Conservation (phyloP, 306 rosid species). For the Erythrophleum fordii region DNA sequence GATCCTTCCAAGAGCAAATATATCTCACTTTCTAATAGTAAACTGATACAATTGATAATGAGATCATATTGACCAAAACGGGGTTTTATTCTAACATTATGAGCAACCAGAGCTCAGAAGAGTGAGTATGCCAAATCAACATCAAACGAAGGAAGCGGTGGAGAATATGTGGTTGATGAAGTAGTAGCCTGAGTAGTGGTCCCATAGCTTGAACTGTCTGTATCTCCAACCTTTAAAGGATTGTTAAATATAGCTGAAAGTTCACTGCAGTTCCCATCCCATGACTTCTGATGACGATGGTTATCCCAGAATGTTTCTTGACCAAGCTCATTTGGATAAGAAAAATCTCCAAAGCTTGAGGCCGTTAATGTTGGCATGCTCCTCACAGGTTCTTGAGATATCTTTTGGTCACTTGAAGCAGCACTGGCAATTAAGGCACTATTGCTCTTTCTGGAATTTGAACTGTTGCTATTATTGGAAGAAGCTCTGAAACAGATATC, state of each 20-base stretch:
- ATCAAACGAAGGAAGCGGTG: constrained; percentile 61
- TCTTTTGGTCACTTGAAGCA: constrained; percentile 35
- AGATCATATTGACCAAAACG: not conserved
- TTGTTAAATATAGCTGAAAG: constrained; percentile 64
- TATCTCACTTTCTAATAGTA: not conserved
- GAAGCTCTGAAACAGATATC: constrained; percentile 80
- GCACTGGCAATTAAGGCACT: not conserved
- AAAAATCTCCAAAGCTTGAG: constrained; percentile 45
- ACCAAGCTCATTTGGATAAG: constrained; percentile 51
- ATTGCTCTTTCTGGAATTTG: constrained; percentile 41
- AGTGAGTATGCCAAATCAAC: constrained; percentile 68
- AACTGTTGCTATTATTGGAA: not conserved
- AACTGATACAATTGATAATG: not conserved
- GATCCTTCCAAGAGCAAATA: not conserved
- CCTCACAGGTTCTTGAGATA: constrained; percentile 40
- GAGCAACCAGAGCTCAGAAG: constrained; percentile 42
- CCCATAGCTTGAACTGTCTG: constrained; percentile 51
- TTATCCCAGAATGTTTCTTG: constrained; percentile 37
- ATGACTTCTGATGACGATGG: constrained; percentile 4
- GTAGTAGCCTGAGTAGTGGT: constrained; percentile 41
- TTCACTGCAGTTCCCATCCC: constrained; percentile 66
- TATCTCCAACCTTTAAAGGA: constrained; percentile 52
- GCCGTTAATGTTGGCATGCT: constrained; percentile 32
- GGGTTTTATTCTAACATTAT: not conserved
- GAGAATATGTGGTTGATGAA: constrained; percentile 60